Conservation (phyloP, 306 rosid genomes). For the Spatholobus suberectus region DNA sequence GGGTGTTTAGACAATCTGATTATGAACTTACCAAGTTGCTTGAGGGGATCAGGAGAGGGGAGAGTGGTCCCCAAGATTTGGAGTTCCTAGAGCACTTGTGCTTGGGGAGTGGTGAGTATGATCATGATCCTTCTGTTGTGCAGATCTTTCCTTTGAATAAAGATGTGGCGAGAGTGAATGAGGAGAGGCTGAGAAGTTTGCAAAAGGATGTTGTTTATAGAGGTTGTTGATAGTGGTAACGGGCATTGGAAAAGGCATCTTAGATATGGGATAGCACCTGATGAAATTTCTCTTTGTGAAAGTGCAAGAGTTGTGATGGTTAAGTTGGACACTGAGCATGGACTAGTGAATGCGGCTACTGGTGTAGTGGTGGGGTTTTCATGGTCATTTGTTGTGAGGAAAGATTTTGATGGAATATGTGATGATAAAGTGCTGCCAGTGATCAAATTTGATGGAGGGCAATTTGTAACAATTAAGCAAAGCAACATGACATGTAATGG, state of each 20-base stretch:
- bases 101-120: neutral
- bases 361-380: conserved; percentile 47
- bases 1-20: conserved; percentile 55
- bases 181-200: conserved; percentile 44
- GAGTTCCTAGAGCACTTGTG: conserved; percentile 43
- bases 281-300: conserved; percentile 42
- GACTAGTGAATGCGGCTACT: conserved; percentile 56
- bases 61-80: conserved; percentile 39
- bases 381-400: neutral
- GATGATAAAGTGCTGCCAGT: conserved; percentile 41
- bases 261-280: conserved; percentile 37
- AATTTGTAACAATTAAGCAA: conserved; percentile 29
- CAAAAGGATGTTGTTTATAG: conserved; percentile 33
- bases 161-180: conserved; percentile 55
- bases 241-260: conserved; percentile 39
- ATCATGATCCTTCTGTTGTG: conserved; percentile 41
- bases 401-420: neutral
- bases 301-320: conserved; percentile 62
- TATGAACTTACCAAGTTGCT: conserved; percentile 43
- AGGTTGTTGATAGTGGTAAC: conserved; percentile 46
- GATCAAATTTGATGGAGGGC: conserved; percentile 50
- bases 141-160: conserved; percentile 49
- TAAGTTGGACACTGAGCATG: conserved; percentile 39
- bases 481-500: conserved; percentile 39
- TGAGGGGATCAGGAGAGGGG: conserved; percentile 55